Evolutionary conservation across 2,329 filamentous ascomycete species (phyloP), one percentile per base, ranked within the genome.

Genomic region (Monilinia laxa): DNA sequence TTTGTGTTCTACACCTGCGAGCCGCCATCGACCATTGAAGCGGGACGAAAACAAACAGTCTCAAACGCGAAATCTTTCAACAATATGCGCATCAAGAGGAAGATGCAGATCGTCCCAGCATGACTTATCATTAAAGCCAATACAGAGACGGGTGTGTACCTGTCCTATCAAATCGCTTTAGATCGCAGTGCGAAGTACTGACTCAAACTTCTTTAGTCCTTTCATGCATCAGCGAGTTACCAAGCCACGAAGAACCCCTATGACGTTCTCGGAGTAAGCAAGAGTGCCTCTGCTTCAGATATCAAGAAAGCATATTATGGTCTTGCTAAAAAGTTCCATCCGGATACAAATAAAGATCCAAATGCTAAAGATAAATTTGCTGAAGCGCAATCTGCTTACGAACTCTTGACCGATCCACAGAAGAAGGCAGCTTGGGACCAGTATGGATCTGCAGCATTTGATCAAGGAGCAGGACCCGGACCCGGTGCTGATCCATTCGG

Each of bases 261-360:
- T 79, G 86, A 87, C 71, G 85, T 91, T 4, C 87, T 99, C 38
- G 95, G 95, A 18, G 92, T 99, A 40, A 83, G 83, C 74, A 96
- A 94, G 78, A 84, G 80, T 69, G 92, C 95, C n/a, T 88, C 91
- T 1, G 81, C 92, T 3, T 82, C 87, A 68, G 94, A 98, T 47
- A 98, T 99, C 77, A 99, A 99, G 78, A 98, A 97, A 79, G 93
- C 95, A 3, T 99, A 99, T 82, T 99, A 99, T 77, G 92, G 93
- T 62, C 83, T 98, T 68, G 95, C 95, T 25, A 99, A 99, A 80
- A 99, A 98, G 76, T 99, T 87, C 77, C 95, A 99, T 75, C 95
- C 95, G 11, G 95, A 99, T 77, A 98, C 95, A 47, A 99, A 98
- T 83, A 98, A 98, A 78, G 95, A 98, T 73, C 79, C 91, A 3